Percentiles rank a stretch among this genome's conserved stretches.
phyloP scores from a whole-genome alignment of 345 rosid species.

The Boechera divaricarpa region DNA sequence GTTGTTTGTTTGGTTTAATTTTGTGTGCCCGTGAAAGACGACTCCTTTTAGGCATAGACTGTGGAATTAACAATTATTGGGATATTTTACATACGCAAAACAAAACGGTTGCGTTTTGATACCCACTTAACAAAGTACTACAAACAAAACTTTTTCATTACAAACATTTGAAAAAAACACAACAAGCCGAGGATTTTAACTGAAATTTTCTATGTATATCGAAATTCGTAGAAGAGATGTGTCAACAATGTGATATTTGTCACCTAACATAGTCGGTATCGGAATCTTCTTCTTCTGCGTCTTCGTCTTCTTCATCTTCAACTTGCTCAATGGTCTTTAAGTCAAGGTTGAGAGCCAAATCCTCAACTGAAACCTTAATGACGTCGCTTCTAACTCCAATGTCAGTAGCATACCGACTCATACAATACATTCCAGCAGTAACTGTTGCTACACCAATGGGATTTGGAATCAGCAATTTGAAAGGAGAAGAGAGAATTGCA shows the following conservation, averaged over 20 bases:
- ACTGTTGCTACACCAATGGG: slow-evolving; percentile 93
- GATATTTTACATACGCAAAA: background rate
- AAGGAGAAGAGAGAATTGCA: slow-evolving; percentile 84
- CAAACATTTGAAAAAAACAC: slow-evolving; percentile 1
- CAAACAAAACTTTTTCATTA: background rate
- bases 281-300: slow-evolving; percentile 9
- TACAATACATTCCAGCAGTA: slow-evolving; percentile 94
- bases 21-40: slow-evolving; percentile 36
- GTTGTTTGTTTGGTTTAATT: slow-evolving; percentile 21
- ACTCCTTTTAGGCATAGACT: slow-evolving; percentile 32
- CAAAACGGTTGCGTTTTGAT: slow-evolving; percentile 23
- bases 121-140: background rate
- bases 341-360: slow-evolving; percentile 53
- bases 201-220: background rate
- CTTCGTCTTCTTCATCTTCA: slow-evolving; percentile 35
- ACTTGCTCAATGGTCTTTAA: slow-evolving; percentile 50
- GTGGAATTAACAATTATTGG: background rate
- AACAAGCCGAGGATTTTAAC: background rate
- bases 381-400: slow-evolving; percentile 89
- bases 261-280: slow-evolving; percentile 35
- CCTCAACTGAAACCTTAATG: slow-evolving; percentile 87
- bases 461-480: slow-evolving; percentile 81
- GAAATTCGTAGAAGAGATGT: background rate
- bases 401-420: slow-evolving; percentile 94
- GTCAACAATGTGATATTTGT: slow-evolving; percentile 4